These are phyloP conservation scores for Phyllachora maydis DNA, from an alignment of 2,329 filamentous ascomycete species.

Conservation along the genomic window DNA sequence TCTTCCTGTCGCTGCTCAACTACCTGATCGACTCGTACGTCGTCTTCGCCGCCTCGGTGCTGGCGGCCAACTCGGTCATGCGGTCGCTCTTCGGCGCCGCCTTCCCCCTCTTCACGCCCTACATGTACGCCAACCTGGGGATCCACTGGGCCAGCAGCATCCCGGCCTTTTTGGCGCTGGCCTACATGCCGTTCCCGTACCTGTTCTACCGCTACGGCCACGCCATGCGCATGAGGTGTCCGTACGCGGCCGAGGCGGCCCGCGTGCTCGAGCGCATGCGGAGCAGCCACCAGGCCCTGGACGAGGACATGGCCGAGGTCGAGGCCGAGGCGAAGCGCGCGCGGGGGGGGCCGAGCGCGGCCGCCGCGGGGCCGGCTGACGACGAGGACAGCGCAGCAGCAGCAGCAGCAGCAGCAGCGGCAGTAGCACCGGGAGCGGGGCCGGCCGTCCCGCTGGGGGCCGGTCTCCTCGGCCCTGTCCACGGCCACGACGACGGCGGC, in stretches of 20 bases:
- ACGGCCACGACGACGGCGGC: too few relatives aligned
- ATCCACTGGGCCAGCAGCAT: constrained; percentile 59
- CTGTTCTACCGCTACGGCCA: constrained; percentile 56
- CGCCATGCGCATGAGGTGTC: constrained; percentile 26
- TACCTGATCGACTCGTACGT: constrained; percentile 53
- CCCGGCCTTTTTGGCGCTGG: constrained; percentile 52
- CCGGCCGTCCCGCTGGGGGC: too few relatives aligned
- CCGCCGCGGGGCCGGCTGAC: not conserved
- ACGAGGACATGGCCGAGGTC: too few relatives aligned
- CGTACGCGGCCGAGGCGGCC: not conserved
- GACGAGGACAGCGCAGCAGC: constrained; percentile 2
- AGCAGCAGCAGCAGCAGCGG: too few relatives aligned
- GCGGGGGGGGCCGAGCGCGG: constrained; percentile 1
- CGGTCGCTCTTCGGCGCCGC: constrained; percentile 51
- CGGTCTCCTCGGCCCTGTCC: too few relatives aligned
- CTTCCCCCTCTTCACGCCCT: constrained; percentile 52
- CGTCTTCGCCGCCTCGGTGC: constrained; percentile 55
- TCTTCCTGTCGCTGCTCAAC: constrained; percentile 45
- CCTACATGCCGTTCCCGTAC: constrained; percentile 54
- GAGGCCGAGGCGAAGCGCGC: constrained; percentile 2
- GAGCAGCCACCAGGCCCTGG: not conserved
- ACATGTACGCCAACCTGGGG: constrained; percentile 36
- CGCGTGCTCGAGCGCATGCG: not conserved
- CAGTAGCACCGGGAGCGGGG: too few relatives aligned
- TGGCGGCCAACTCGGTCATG: constrained; percentile 53